Evolutionary conservation across 1,284 basidiomycete species (phyloP).

Genomic region (Hemileia vastatrix): DNA sequence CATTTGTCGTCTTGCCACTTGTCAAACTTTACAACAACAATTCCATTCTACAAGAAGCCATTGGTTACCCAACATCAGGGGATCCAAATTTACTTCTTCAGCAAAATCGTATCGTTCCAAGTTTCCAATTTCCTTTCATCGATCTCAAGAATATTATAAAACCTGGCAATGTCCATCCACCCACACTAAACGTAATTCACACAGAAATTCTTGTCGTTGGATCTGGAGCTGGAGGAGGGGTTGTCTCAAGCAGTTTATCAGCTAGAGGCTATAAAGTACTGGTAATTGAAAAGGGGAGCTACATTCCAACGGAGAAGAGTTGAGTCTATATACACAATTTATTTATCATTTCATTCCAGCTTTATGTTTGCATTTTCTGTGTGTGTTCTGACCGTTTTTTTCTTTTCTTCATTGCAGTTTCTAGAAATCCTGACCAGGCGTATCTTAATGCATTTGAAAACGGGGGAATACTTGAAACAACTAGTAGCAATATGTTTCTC

Average conservation of each 20-base stretch:
- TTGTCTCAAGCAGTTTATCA: constrained; percentile 44
- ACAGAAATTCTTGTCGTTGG: constrained; percentile 42
- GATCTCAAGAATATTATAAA: too few species aligned
- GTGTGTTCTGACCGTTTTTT: too few species aligned
- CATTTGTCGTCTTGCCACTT: constrained; percentile 4
- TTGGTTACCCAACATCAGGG: constrained; percentile 7
- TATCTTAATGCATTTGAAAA: constrained; percentile 32
- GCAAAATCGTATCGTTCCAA: neutral
- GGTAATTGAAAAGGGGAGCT: constrained; percentile 48
- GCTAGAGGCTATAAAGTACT: constrained; percentile 45
- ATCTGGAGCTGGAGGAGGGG: constrained; percentile 48
- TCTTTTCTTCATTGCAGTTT: neutral
- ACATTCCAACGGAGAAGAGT: constrained; percentile 43
- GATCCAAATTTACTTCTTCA: neutral
- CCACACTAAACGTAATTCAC: neutral
- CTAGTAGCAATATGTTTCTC: constrained; percentile 45
- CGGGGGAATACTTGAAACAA: constrained; percentile 45
- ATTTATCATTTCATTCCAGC: too few species aligned
- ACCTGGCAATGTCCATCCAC: too few species aligned
- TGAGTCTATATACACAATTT: constrained; percentile 44
- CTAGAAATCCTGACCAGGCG: neutral
- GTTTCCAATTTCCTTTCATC: constrained; percentile 3
- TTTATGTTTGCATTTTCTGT: too few species aligned
- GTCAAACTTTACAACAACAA: neutral
- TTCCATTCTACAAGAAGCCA: neutral